Evolutionary conservation across 2,329 filamentous ascomycete species (phyloP), one percentile per base, ranked within the genome.

Genomic region (Rhinocladiella similis): DNA sequence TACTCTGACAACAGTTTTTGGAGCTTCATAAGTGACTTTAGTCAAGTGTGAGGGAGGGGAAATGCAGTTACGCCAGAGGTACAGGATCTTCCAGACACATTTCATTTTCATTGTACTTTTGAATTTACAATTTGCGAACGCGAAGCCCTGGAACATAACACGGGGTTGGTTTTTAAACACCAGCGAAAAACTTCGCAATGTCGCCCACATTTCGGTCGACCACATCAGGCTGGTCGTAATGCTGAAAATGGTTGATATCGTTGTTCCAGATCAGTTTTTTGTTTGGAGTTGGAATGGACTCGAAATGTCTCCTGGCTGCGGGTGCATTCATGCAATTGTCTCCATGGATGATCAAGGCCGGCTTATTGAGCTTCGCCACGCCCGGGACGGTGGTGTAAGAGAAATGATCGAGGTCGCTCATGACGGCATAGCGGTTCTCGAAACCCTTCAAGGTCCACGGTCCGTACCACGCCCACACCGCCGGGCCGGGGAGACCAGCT

Each of bases 341-440:
- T 4, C 66, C 67, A 35, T 69, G 66, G 41, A 68, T 68, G 10
- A 69, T 19, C 47, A 68, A 55, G n/a, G 67, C 66, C 13, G 67
- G 66, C 55, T 65, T 68, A 16, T 63, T 47, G 38, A 69, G 59
- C 57, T 67, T 68, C n/a, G 65, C 64, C 13, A 69, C 66, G 5
- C 66, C 67, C 1, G 58, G 56, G 1, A 68, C 66, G 18, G 65
- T 69, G 25, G 67, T 64, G 60, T 68, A 69, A 41, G 54, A 51
- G 55, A 68, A 68, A 53, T 69, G 66, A 20, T 69, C 67, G 27
- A 68, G n/a, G 50, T 69, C 67, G 35, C 67, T 69, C 67, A 68
- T 68, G 10, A 68, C 62, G 7, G 67, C 67, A 47, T 68, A 69
- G 39, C 64, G 67, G 56, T 68, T 69, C 42, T 69, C 67, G 47